Base-by-base conservation (phyloP, 202 grass and related monocot species). In the Brachypodium distachyon region DNA sequence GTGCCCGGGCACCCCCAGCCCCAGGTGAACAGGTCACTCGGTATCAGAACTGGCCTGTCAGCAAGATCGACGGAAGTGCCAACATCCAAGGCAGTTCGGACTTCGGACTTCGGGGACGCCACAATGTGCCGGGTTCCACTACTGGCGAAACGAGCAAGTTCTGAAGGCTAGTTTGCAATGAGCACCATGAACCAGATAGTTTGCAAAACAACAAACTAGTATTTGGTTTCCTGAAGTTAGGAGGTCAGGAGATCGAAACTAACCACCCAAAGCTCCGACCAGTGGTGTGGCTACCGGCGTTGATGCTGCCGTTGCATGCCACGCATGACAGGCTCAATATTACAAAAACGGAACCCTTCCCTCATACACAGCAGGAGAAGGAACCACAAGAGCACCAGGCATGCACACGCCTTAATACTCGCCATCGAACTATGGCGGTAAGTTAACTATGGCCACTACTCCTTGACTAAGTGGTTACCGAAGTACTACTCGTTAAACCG, bases 331-430 rank as follows among this genome's bases (percentile, higher is more conserved):
- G 41, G 65, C 65, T 47, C 65, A 41, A 31, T 68, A 11, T 44
- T 68, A 47, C 41, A 68, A 68, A 67, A 68, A 68, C 26, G n/a
- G n/a, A n/a, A n/a, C 65, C 65, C 47, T 68, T 41, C 14, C n/a
- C 25, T 41, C 65, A 68, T 22, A 68, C 65, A 16, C 25, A 47
- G 65, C 41, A 46, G 40, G 41, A 28, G 63, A 43, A 16, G 64
- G 42, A 68, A 42, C 39, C 41, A 68, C 39, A 19, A 23, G 65
- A 68, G 25, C 16, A n/a, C 65, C 25, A 47, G 65, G 8, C 65
- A 31, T 6, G 65, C 65, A 9, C 32, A 18, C 13, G 3, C n/a
- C n/a, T n/a, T n/a, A n/a, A n/a, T n/a, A n/a, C n/a, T n/a, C n/a
- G n/a, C 5, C 55, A 28, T 8, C 25, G 27, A 33, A 8, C 13